phyloP scores from a whole-genome alignment of 2,329 filamentous ascomycete species.

The Pezicula carpinea region DNA sequence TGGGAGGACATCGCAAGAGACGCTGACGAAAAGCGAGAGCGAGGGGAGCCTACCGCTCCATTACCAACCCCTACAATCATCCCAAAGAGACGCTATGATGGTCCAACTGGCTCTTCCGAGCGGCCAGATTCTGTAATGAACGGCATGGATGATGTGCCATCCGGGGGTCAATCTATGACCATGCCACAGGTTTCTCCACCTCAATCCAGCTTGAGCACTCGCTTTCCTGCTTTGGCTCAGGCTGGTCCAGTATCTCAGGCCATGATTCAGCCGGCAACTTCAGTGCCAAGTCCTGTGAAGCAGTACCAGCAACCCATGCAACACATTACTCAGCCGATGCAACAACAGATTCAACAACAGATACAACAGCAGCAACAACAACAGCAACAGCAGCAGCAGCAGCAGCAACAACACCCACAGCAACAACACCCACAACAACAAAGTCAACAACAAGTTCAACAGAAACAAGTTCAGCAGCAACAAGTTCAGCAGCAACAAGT shows the following conservation, averaged over 20 bases:
- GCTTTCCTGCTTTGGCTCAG: conserved; percentile 28
- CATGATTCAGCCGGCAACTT: conserved; percentile 17
- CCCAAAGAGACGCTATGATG: conserved; percentile 49
- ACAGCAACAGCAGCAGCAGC: neutral
- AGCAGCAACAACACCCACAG: neutral
- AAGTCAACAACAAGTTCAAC: neutral
- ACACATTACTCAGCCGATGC: conserved; percentile 15
- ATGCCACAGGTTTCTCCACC: conserved; percentile 23
- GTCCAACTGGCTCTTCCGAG: conserved; percentile 33
- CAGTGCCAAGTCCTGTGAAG: conserved; percentile 21
- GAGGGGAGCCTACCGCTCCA: conserved; percentile 55
- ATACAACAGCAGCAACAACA: conserved; percentile 2
- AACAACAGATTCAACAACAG: conserved; percentile 14
- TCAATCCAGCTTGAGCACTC: conserved; percentile 18
- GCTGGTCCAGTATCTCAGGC: conserved; percentile 25
- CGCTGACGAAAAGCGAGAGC: conserved; percentile 50
- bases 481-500: neutral
- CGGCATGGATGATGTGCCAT: conserved; percentile 36
- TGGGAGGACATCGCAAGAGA: conserved; percentile 57
- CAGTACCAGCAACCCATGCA: conserved; percentile 21
- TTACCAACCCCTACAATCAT: conserved; percentile 52
- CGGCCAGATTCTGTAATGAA: conserved; percentile 44
- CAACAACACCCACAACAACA: neutral
- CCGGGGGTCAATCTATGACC: conserved; percentile 13
- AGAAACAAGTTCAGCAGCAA: neutral